These are phyloP conservation scores for Penicillium ochrochloron DNA, from an alignment of 495 filamentous ascomycete genomes.

Conservation along the genomic window DNA sequence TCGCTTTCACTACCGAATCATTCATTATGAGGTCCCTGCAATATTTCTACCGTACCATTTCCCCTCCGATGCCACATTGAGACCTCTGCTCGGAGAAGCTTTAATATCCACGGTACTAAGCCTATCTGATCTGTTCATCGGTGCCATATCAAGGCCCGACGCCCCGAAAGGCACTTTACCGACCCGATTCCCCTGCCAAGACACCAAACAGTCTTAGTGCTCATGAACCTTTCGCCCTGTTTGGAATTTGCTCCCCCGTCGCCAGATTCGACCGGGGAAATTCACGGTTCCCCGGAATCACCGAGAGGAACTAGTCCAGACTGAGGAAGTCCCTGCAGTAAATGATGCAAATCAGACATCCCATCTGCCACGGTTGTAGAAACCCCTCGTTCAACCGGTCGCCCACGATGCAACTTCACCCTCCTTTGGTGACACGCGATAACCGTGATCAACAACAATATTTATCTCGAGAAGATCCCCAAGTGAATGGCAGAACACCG, in stretches of 20 bases:
- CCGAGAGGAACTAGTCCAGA: constrained; percentile 16
- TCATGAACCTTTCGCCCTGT: constrained; percentile 1
- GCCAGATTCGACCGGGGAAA: constrained; percentile 15
- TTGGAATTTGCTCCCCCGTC: constrained; percentile 11
- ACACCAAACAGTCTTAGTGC: neutral
- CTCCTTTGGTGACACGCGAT: neutral
- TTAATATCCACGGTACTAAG: neutral
- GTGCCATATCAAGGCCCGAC: constrained; percentile 5
- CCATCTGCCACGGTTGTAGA: constrained; percentile 16
- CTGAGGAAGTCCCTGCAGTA: constrained; percentile 7
- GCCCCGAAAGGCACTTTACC: neutral
- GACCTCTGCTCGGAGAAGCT: neutral
- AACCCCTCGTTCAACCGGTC: constrained; percentile 3
- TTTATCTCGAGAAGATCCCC: neutral
- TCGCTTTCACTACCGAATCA: too few species aligned
- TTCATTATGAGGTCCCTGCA: too few species aligned
- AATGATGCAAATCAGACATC: neutral
- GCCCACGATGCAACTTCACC: constrained; percentile 16
- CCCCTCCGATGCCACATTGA: neutral
- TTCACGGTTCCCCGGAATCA: constrained; percentile 20
- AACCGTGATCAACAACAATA: neutral
- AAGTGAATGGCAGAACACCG: neutral
- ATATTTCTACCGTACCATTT: too few species aligned
- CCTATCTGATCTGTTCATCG: neutral
- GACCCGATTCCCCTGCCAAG: neutral